These are phyloP conservation scores for Euphorbia tirucalli DNA, from an alignment of 345 rosid species.

Conservation along the genomic window DNA sequence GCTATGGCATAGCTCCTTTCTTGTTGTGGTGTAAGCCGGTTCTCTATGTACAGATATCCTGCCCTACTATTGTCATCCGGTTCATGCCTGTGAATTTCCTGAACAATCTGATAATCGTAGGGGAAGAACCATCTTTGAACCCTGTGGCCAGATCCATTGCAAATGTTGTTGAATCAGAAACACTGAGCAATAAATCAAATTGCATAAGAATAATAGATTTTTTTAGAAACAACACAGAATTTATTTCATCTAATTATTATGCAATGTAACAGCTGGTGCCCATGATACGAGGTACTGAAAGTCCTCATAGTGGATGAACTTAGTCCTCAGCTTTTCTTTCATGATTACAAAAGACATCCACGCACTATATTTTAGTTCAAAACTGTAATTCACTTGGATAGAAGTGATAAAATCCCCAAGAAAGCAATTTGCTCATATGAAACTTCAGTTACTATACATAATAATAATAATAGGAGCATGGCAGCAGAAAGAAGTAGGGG, in stretches of 20 bases:
- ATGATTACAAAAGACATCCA: background rate
- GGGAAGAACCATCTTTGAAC: constrained; percentile 94
- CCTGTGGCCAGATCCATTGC: constrained; percentile 36
- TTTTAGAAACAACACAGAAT: background rate
- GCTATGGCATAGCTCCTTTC: constrained; percentile 82
- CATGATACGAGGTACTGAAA: too few relatives aligned
- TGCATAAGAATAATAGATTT: background rate
- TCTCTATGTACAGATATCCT: constrained; percentile 48
- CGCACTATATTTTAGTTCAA: background rate
- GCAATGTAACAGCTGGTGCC: too few relatives aligned
- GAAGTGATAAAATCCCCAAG: background rate
- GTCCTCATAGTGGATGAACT: too few relatives aligned
- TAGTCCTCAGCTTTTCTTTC: too few relatives aligned
- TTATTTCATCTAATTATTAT: background rate
- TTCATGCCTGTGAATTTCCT: constrained; percentile 81
- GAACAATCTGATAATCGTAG: constrained; percentile 87
- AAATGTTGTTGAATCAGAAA: background rate
- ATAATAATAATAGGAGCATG: background rate
- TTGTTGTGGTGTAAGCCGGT: constrained; percentile 68
- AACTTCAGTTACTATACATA: background rate
- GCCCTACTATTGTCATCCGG: constrained; percentile 45
- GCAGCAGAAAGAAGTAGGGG: background rate
- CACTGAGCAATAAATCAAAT: background rate
- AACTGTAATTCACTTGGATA: background rate
- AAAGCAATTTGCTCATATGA: background rate